Evolutionary conservation across 169 alveolate genomes (phyloP).

Genomic region (Eimeria sp.): DNA sequence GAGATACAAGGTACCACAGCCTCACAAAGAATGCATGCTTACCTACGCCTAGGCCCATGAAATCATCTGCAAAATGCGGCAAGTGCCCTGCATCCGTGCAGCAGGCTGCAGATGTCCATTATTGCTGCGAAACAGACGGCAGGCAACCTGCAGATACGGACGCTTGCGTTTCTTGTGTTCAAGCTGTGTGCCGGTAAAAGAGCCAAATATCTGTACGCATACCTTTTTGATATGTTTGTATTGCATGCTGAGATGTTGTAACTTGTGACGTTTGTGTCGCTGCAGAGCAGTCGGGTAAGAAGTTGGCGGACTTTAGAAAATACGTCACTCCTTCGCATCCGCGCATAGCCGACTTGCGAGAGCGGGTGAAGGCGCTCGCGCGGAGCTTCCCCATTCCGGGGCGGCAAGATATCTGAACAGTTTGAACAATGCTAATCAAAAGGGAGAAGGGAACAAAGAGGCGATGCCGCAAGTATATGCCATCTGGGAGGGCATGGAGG

Average conservation of each 20-base stretch:
- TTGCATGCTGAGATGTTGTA: not conserved
- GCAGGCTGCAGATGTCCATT: not conserved
- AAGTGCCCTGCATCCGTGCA: not conserved
- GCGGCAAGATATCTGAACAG: constrained; percentile 50
- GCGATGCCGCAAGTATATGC: not conserved
- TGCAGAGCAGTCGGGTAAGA: constrained; percentile 79
- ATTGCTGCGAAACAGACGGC: not conserved
- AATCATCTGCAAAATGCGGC: not conserved
- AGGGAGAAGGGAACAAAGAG: not conserved
- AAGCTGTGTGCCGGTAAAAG: not conserved
- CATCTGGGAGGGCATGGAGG: not conserved
- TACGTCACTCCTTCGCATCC: constrained; percentile 71
- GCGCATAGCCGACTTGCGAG: constrained; percentile 36
- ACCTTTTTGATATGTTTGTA: not conserved
- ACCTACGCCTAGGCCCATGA: not conserved
- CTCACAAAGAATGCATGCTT: not conserved
- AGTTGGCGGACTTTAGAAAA: constrained; percentile 70
- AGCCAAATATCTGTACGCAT: not conserved
- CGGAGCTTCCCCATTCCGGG: constrained; percentile 78
- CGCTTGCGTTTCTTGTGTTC: not conserved
- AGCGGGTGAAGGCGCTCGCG: constrained; percentile 46
- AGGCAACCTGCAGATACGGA: not conserved
- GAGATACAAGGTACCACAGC: constrained; percentile 68
- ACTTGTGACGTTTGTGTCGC: not conserved
- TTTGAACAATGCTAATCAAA: not conserved